These are phyloP conservation scores for Xerocomellus dryophilus DNA, from an alignment of 768 basidiomycete genomes.

Conservation along the genomic window DNA sequence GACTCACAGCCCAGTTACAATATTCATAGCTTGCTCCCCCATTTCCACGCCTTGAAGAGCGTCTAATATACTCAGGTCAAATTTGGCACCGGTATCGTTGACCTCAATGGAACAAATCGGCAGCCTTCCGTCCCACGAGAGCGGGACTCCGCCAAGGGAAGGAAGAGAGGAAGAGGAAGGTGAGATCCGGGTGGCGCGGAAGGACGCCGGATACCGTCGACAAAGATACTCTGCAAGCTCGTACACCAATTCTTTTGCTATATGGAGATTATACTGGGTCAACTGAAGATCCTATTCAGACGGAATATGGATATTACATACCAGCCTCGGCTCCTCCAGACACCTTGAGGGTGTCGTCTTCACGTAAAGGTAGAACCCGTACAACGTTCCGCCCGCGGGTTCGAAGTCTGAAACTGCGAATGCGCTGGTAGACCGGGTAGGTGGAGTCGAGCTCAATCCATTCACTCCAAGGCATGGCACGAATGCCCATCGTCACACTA, in stretches of 20 bases:
- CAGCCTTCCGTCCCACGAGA: slow-evolving; percentile 42
- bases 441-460: slow-evolving; percentile 73
- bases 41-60: slow-evolving; percentile 20
- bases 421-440: slow-evolving; percentile 50
- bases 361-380: slow-evolving; percentile 41
- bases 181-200: slow-evolving; percentile 43
- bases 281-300: neutral
- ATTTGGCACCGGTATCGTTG: slow-evolving; percentile 45
- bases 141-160: slow-evolving; percentile 22
- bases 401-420: slow-evolving; percentile 52
- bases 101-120: slow-evolving; percentile 53
- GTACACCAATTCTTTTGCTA: slow-evolving; percentile 65
- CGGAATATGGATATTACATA: slow-evolving; percentile 5
- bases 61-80: slow-evolving; percentile 42
- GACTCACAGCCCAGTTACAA: slow-evolving; percentile 60
- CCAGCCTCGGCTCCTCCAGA: slow-evolving; percentile 33
- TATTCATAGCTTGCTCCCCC: slow-evolving; percentile 53
- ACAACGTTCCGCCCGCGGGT: slow-evolving; percentile 50
- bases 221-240: slow-evolving; percentile 67
- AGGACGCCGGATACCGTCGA: slow-evolving; percentile 58
- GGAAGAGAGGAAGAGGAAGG: slow-evolving; percentile 9
- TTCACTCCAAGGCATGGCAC: slow-evolving; percentile 62
- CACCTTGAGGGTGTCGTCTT: slow-evolving; percentile 37
- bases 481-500: slow-evolving; percentile 70
- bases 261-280: neutral